phyloP scores from a whole-genome alignment of 2,329 filamentous ascomycete species.

The Phyllachora maydis region DNA sequence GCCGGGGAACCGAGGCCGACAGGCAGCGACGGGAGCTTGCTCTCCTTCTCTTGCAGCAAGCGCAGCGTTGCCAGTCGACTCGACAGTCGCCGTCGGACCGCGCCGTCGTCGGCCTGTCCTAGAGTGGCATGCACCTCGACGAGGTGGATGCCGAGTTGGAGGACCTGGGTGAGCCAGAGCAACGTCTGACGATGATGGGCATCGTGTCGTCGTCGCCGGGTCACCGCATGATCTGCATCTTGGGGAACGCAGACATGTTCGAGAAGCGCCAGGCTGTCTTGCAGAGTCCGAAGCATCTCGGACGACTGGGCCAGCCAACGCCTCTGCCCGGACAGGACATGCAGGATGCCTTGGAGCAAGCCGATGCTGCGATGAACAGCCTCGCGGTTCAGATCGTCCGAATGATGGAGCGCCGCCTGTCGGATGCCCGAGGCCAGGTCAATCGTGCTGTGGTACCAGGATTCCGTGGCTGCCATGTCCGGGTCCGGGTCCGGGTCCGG shows the following conservation, averaged over 20 bases:
- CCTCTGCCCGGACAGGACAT: slow-evolving; percentile 41
- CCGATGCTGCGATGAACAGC: slow-evolving; percentile 65
- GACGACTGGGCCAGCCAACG: slow-evolving; percentile 19
- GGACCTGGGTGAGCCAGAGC: slow-evolving; percentile 48
- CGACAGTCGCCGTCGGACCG: slow-evolving; percentile 22
- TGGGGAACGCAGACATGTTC: not conserved
- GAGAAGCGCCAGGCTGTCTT: slow-evolving; percentile 6
- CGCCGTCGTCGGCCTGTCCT: slow-evolving; percentile 26
- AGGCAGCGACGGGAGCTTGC: slow-evolving; percentile 26
- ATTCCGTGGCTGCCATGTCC: slow-evolving; percentile 29
- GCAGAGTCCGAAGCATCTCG: slow-evolving; percentile 16
- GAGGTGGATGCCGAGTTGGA: slow-evolving; percentile 39
- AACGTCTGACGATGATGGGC: slow-evolving; percentile 11
- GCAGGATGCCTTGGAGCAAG: slow-evolving; percentile 69
- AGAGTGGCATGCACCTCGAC: slow-evolving; percentile 47
- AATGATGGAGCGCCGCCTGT: slow-evolving; percentile 49
- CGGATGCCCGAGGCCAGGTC: slow-evolving; percentile 52
- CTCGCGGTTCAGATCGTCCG: slow-evolving; percentile 63
- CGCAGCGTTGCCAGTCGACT: slow-evolving; percentile 27
- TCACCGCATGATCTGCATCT: slow-evolving; percentile 8
- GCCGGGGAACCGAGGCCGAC: slow-evolving; percentile 21
- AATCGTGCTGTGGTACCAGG: slow-evolving; percentile 61
- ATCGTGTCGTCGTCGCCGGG: slow-evolving; percentile 9
- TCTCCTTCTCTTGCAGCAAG: slow-evolving; percentile 17
- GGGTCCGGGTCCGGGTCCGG: slow-evolving; percentile 8